phyloP scores from a whole-genome alignment of 2,329 filamentous ascomycete species.

The Trichophyton mentagrophytes region DNA sequence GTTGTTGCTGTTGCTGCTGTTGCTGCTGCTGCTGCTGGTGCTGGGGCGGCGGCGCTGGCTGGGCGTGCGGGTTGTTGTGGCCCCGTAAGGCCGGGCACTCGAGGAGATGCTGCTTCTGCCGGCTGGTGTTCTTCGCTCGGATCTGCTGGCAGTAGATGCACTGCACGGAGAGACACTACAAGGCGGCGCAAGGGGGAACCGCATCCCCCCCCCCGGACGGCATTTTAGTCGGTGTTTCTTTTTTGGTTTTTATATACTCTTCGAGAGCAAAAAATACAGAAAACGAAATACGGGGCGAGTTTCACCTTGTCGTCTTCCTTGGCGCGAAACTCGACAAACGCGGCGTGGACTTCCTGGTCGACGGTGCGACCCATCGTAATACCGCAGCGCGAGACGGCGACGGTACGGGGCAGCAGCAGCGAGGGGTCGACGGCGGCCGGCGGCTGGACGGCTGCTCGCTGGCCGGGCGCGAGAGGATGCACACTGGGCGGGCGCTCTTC shows the following conservation, averaged over 20 bases:
- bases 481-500: background rate
- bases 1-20: background rate
- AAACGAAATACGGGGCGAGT: slow-evolving; percentile 10
- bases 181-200: background rate
- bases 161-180: slow-evolving; percentile 39
- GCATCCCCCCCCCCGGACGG: background rate
- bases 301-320: slow-evolving; percentile 40
- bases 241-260: background rate
- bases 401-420: slow-evolving; percentile 15
- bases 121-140: slow-evolving; percentile 41
- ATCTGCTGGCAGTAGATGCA: slow-evolving; percentile 43
- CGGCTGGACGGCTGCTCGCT: slow-evolving; percentile 10
- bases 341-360: slow-evolving; percentile 41
- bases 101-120: slow-evolving; percentile 40
- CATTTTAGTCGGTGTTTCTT: background rate
- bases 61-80: slow-evolving; percentile 33
- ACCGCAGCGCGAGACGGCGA: slow-evolving; percentile 10
- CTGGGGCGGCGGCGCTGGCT: slow-evolving; percentile 19
- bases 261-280: too few species aligned
- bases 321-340: slow-evolving; percentile 42
- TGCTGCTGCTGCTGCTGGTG: background rate
- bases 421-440: slow-evolving; percentile 12
- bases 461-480: background rate
- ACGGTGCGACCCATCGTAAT: slow-evolving; percentile 38
- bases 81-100: slow-evolving; percentile 38